Conservation (phyloP, 1,284 basidiomycete genomes). For the Rhodotorula sp. region DNA sequence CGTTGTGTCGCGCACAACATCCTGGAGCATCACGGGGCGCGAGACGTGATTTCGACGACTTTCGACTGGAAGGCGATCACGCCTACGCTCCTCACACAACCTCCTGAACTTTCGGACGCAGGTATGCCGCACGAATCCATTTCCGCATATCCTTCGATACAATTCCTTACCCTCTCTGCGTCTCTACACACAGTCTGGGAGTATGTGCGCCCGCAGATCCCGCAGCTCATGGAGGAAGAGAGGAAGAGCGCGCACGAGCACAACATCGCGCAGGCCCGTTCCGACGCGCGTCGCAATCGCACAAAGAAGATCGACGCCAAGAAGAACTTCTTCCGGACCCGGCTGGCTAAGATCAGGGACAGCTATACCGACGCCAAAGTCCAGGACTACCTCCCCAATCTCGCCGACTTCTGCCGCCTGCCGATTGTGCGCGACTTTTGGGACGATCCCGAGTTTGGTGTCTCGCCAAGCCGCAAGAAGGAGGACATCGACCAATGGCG, state of each 20-base stretch:
- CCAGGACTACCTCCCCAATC: not conserved
- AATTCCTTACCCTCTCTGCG: not conserved
- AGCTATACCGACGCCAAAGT: not conserved
- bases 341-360: not conserved
- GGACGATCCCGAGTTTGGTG: not conserved
- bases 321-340: not conserved
- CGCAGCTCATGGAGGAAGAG: not conserved
- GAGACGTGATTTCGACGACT: not conserved
- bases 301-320: not conserved
- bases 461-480: not conserved
- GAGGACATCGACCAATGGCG: not conserved
- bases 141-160: too few relatives aligned
- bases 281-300: not conserved
- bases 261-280: not conserved
- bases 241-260: not conserved
- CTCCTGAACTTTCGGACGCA: not conserved
- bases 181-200: not conserved
- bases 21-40: not conserved
- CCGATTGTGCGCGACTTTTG: constrained; percentile 13
- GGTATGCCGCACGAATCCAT: not conserved
- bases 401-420: constrained; percentile 2
- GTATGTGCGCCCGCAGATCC: constrained; percentile 5
- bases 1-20: not conserved
- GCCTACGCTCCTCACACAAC: not conserved
- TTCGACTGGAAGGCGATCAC: not conserved